These are phyloP conservation scores for Coemansia umbellata DNA, from an alignment of 192 early-diverging fungal genomes.

Conservation along the genomic window DNA sequence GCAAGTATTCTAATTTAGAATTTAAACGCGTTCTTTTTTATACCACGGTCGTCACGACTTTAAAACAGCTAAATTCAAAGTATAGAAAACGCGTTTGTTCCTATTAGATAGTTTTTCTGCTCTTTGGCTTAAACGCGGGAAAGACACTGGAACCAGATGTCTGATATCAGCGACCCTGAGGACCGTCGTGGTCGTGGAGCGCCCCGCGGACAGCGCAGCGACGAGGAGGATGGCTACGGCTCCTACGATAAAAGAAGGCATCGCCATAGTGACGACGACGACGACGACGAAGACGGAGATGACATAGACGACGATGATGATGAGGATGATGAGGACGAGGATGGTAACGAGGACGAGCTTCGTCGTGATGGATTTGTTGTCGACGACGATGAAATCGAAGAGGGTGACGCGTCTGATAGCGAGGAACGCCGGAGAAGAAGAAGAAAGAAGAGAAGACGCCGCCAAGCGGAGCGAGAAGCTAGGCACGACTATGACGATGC, in stretches of 20 bases:
- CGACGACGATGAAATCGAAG: slow-evolving; percentile 67
- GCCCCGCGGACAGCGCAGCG: slow-evolving; percentile 50
- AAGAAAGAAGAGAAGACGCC: slow-evolving; percentile 17
- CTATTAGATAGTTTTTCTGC: neutral
- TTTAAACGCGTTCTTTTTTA: neutral
- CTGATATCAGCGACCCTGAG: slow-evolving; percentile 28
- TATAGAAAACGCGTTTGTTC: no score
- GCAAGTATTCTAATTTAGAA: no score
- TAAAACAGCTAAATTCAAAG: neutral
- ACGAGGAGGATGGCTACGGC: slow-evolving; percentile 53
- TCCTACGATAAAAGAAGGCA: slow-evolving; percentile 30
- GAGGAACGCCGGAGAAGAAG: slow-evolving; percentile 54
- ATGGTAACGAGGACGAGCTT: slow-evolving; percentile 59
- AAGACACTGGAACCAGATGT: slow-evolving; percentile 16
- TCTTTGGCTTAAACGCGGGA: neutral
- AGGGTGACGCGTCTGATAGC: slow-evolving; percentile 54
- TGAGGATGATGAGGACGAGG: slow-evolving; percentile 60
- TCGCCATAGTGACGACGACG: slow-evolving; percentile 15
- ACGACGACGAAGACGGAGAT: slow-evolving; percentile 19
- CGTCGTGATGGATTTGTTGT: slow-evolving; percentile 69
- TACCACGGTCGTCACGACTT: no score
- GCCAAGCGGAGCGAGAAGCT: slow-evolving; percentile 1
- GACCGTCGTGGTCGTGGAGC: slow-evolving; percentile 40
- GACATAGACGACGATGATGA: slow-evolving; percentile 34
- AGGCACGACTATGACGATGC: slow-evolving; percentile 56